Conservation (phyloP, 2,329 filamentous ascomycete genomes). For the Diaporthe aspalathi region DNA sequence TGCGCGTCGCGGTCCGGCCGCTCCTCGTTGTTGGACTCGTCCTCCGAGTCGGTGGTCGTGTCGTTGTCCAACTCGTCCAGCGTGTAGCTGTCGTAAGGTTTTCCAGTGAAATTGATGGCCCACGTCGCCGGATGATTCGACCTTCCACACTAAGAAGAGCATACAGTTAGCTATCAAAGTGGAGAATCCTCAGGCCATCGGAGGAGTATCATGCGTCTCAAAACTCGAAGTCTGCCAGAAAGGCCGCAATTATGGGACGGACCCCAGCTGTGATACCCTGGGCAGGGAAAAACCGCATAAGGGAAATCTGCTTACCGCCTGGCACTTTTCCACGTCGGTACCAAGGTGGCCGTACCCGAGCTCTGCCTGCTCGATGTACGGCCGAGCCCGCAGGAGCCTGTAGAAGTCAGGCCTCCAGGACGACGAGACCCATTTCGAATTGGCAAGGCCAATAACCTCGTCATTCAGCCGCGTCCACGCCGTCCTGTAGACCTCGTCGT, state of each 20-base stretch:
- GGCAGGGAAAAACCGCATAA: not conserved
- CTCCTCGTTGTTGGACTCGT: conserved; percentile 54
- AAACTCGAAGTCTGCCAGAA: not conserved
- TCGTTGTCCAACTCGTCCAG: conserved; percentile 70
- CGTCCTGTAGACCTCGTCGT: conserved; percentile 73
- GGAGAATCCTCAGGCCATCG: not conserved
- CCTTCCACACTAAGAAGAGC: conserved; percentile 59
- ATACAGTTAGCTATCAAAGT: not conserved
- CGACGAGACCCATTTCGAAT: conserved; percentile 77
- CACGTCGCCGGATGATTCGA: conserved; percentile 75
- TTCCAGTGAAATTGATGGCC: conserved; percentile 71
- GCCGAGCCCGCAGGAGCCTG: conserved; percentile 73
- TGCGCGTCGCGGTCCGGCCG: conserved; percentile 54
- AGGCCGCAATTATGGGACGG: not conserved
- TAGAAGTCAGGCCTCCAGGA: conserved; percentile 77
- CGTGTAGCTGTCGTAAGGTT: conserved; percentile 73
- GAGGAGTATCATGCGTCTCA: not conserved
- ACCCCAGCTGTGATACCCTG: conserved; percentile 60
- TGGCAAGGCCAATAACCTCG: conserved; percentile 74
- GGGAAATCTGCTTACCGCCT: conserved; percentile 19
- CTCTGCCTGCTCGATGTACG: conserved; percentile 60
- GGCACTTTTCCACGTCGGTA: conserved; percentile 30
- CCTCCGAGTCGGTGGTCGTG: conserved; percentile 50
- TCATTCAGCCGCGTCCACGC: conserved; percentile 79
- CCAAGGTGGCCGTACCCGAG: conserved; percentile 38